Evolutionary conservation across 192 early-diverging fungal species (phyloP), one percentile per base, ranked within the genome.

Genomic region (Coemansia sp.): DNA sequence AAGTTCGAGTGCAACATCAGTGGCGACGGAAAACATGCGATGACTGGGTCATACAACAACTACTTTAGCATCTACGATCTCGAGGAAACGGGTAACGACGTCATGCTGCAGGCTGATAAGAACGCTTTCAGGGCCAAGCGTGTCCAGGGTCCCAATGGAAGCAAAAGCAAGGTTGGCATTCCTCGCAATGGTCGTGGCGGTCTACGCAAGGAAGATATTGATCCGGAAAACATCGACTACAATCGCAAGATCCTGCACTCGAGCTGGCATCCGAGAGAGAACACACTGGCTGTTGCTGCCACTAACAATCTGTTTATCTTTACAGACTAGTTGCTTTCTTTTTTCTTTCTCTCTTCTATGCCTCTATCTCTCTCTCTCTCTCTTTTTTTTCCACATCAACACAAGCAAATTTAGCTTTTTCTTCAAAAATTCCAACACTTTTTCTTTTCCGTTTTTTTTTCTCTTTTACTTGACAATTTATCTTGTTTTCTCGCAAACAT

Each of bases 11-110:
- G 96, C 85, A 95, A 89, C 38, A 94, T 98, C 67, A 95, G 93
- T 77, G 96, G 94, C 36, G 90, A 96, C 75, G 95, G 95, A 74
- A 85, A 86, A 91, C 96, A 89, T 55, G 91, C 86, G 3, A 84
- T 98, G 80, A 96, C 96, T n/a, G 97, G 96, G 29, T 97, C 95
- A 18, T 99, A 99, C 85, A 95, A 92, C 88, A 99, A 99, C 89
- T 95, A 92, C 69, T 97, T 99, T 83, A 94, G 96, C 84, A 93
- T 99, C 67, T 97, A 93, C 72, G 92, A 96, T 63, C 83, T 86
- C 17, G 83, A 89, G 48, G 91, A 86, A 56, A 86, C 91, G 61
- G 89, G 85, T 61, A 91, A 94, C 71, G 87, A 84, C 54, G 87
- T 97, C 50, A 85, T 88, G 61, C 85, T 99, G 50, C 96, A 99